Base-by-base conservation (phyloP, 2,329 filamentous ascomycete species). In the Sphaceloma murrayae region DNA sequence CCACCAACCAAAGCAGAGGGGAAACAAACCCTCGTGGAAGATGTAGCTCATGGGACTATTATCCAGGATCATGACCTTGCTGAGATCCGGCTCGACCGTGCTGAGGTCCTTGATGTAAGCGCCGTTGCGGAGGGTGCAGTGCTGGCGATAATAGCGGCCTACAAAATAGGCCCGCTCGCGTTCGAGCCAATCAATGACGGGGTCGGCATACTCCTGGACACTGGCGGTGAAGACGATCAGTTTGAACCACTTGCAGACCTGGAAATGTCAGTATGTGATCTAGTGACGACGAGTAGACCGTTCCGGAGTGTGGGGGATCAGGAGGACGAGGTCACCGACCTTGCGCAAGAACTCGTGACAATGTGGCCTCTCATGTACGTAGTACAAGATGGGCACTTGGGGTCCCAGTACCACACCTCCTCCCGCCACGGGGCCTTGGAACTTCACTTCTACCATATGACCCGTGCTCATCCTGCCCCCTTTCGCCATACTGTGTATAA, bases 101-200 rank as follows among this genome's bases (percentile, higher is more conserved):
- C 86, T 91, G 46, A 98, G 70, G 65, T 98, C 91, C 64, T 98
- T 98, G 70, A 98, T 96, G 60, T 95, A 98, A 22, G 89, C 88
- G 39, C 89, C 89, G 55, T 95, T 91, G 44, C 91, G 77, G 59
- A 86, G 87, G 16, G 91, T 96, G 69, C 91, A 98, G 64, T 98
- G 89, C 62, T 98, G 91, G 45, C 91, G 78, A 65, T 98, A 98
- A 67, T 91, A 96, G 53, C 91, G 74, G 30, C 81, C 85, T 26
- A 84, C 83, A 65, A 98, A 98, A 68, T 86, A 96, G 66, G 96
- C 96, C 57, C 88, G 80, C 65, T 98, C 91, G 53, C 86, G 80
- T 66, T 98, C 91, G 48, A 98, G 74, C 87, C 88, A 96, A 71
- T 98, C 91, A 60, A 98, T 96, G 46, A 98, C 91, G 0, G 91